Evolutionary conservation across 1,284 basidiomycete genomes (phyloP).

Genomic region (Ceratobasidium theobromae): DNA sequence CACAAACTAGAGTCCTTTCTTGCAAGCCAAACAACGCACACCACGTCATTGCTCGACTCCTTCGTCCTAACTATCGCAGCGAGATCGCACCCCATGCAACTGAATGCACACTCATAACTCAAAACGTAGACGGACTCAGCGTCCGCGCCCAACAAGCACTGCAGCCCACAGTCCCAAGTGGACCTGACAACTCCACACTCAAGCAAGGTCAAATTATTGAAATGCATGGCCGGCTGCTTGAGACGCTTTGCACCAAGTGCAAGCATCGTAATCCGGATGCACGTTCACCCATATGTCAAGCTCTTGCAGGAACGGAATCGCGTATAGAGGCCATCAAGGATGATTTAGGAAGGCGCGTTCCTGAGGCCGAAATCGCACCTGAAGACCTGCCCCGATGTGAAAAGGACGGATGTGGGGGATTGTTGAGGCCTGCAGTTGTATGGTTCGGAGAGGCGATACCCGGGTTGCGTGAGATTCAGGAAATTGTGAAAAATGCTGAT

Average conservation of each 20-base stretch:
- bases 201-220: slow-evolving; percentile 50
- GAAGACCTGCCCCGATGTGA: slow-evolving; percentile 54
- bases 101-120: slow-evolving; percentile 52
- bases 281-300: slow-evolving; percentile 54
- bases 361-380: slow-evolving; percentile 46
- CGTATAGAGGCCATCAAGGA: slow-evolving; percentile 25
- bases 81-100: slow-evolving; percentile 47
- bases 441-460: slow-evolving; percentile 63
- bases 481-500: slow-evolving; percentile 54
- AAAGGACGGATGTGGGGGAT: slow-evolving; percentile 48
- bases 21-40: slow-evolving; percentile 62
- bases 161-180: slow-evolving; percentile 17
- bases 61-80: slow-evolving; percentile 42
- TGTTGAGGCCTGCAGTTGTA: slow-evolving; percentile 62
- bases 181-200: background rate
- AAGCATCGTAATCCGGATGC: slow-evolving; percentile 48
- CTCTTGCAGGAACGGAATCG: slow-evolving; percentile 54
- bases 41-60: slow-evolving; percentile 52
- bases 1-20: slow-evolving; percentile 47
- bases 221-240: slow-evolving; percentile 66
- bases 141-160: slow-evolving; percentile 40
- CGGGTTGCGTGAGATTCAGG: slow-evolving; percentile 50
- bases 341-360: slow-evolving; percentile 38
- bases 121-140: slow-evolving; percentile 67
- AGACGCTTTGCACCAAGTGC: slow-evolving; percentile 57